Conservation (phyloP, 345 rosid genomes). For the Populus davidiana region DNA sequence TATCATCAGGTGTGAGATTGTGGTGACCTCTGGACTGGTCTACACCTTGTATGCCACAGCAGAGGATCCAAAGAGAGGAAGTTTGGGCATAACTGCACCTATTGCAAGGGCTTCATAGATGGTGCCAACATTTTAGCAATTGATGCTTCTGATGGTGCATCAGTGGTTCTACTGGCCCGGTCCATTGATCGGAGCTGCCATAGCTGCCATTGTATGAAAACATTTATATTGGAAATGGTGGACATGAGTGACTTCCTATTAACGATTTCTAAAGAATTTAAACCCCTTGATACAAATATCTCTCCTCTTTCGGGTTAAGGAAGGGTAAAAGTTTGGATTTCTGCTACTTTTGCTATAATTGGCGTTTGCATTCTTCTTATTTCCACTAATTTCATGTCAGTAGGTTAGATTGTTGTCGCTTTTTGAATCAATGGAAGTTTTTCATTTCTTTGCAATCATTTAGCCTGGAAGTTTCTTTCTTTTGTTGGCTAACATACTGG, state of each 20-base stretch:
- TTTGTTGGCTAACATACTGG: background rate
- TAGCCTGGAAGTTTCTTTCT: background rate
- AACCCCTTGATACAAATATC: no score
- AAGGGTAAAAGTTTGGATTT: background rate
- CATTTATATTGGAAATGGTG: background rate
- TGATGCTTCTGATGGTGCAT: constrained; percentile 37
- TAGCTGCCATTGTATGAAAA: constrained; percentile 23
- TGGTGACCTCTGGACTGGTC: constrained; percentile 19
- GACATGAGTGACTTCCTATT: constrained; percentile 7
- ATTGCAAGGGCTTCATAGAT: constrained; percentile 37
- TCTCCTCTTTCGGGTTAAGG: background rate
- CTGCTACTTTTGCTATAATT: background rate
- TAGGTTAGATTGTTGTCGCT: background rate
- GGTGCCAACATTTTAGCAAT: constrained; percentile 40
- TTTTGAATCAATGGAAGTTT: background rate
- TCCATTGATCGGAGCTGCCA: constrained; percentile 17
- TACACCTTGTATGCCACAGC: constrained; percentile 23
- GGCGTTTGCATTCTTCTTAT: background rate
- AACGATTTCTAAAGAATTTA: constrained; percentile 7
- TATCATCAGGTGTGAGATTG: constrained; percentile 24
- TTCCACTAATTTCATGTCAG: background rate
- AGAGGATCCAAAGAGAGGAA: constrained; percentile 17
- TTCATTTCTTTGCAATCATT: background rate
- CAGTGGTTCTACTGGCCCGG: constrained; percentile 26
- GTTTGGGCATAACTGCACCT: constrained; percentile 25